A percentile compares a stretch with the other conserved stretches of the same genome.
Conservation (phyloP, 768 basidiomycete genomes). For the Tulasnella sp. region DNA sequence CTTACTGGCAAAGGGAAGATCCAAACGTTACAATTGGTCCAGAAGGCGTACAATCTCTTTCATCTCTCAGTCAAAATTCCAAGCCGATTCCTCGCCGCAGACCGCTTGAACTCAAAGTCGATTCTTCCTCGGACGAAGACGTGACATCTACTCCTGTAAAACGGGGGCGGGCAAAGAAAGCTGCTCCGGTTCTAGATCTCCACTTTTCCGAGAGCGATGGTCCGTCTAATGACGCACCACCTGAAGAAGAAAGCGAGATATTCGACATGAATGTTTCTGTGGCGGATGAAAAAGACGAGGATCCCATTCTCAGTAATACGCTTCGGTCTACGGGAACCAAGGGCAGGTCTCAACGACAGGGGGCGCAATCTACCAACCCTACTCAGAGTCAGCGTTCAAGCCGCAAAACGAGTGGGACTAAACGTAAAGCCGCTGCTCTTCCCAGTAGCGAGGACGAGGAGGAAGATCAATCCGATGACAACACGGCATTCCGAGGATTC, state of each 20-base stretch:
- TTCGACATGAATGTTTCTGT: constrained; percentile 8
- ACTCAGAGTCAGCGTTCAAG: constrained; percentile 1
- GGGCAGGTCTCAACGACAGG: background rate
- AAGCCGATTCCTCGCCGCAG: background rate
- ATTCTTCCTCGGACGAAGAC: background rate
- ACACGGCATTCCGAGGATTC: constrained; percentile 7
- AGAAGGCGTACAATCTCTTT: background rate
- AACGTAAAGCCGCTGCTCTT: background rate
- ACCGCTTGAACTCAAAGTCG: background rate
- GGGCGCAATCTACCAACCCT: background rate
- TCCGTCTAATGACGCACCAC: background rate
- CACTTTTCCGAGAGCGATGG: background rate
- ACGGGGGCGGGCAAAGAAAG: background rate
- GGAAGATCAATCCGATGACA: background rate
- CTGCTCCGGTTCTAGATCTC: background rate
- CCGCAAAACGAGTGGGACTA: background rate
- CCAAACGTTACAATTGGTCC: background rate
- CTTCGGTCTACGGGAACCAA: background rate
- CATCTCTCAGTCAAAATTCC: background rate
- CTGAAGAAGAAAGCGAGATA: constrained; percentile 9
- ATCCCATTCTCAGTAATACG: background rate
- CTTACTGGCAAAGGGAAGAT: constrained; percentile 41
- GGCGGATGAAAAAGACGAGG: background rate
- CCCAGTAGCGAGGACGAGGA: background rate
- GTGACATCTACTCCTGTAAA: background rate